These are phyloP conservation scores for Setomelanomma holmii DNA, from an alignment of 2,329 filamentous ascomycete genomes.

Conservation along the genomic window DNA sequence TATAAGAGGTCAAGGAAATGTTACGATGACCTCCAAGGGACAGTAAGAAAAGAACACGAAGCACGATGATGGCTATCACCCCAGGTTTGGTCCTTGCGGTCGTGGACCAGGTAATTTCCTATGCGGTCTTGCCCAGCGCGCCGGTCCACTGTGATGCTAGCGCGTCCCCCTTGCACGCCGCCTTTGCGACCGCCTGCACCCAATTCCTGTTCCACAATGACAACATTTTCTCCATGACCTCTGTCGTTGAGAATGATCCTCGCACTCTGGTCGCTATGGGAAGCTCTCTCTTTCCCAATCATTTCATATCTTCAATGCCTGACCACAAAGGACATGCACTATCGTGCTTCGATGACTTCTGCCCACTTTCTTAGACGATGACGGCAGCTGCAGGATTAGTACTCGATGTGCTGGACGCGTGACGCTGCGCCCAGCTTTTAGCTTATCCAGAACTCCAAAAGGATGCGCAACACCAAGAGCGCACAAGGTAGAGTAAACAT, in stretches of 20 bases:
- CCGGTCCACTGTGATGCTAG: slow-evolving; percentile 21
- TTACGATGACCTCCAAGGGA: too few relatives aligned
- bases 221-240: background rate
- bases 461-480: too few relatives aligned
- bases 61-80: slow-evolving; percentile 12
- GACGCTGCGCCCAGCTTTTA: background rate
- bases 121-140: slow-evolving; percentile 9
- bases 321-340: too few relatives aligned
- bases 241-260: background rate
- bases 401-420: background rate
- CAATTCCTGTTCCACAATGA: background rate
- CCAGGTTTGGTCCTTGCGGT: slow-evolving; percentile 9
- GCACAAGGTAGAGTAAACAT: too few relatives aligned
- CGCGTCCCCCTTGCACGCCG: slow-evolving; percentile 12
- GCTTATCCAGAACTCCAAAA: background rate
- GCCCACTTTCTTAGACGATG: background rate
- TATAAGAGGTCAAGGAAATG: too few relatives aligned
- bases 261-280: background rate
- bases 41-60: slow-evolving; percentile 16
- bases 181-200: slow-evolving; percentile 25
- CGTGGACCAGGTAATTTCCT: slow-evolving; percentile 3
- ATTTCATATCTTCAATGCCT: background rate
- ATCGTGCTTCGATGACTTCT: background rate
- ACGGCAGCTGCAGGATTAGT: background rate
- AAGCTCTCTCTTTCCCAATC: background rate